phyloP scores from a whole-genome alignment of 768 basidiomycete species.

The Suillus discolor region DNA sequence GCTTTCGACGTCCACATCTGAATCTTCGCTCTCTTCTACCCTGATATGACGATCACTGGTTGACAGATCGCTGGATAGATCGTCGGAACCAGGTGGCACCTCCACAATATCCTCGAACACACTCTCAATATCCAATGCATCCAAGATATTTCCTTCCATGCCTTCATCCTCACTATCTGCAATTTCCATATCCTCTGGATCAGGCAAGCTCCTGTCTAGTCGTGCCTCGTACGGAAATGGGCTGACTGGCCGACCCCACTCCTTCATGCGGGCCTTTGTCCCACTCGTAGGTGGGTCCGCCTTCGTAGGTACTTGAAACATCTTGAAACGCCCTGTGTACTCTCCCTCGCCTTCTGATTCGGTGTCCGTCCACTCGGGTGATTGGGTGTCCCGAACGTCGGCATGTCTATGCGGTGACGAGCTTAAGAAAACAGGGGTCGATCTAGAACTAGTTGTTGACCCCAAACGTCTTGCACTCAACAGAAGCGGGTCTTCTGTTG shows the following conservation, averaged over 20 bases:
- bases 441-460: constrained; percentile 32
- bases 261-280: constrained; percentile 49
- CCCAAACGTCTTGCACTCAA: constrained; percentile 47
- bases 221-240: constrained; percentile 54
- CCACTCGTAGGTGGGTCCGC: constrained; percentile 63
- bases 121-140: constrained; percentile 6
- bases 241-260: constrained; percentile 73
- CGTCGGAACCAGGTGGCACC: constrained; percentile 4
- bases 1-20: constrained; percentile 36
- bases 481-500: constrained; percentile 75
- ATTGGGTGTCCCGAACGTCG: constrained; percentile 24
- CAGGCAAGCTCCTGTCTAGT: constrained; percentile 30
- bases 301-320: constrained; percentile 61
- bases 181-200: constrained; percentile 2
- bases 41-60: background rate
- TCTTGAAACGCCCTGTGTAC: constrained; percentile 67
- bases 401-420: constrained; percentile 27
- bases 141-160: constrained; percentile 7
- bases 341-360: constrained; percentile 49
- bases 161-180: constrained; percentile 16
- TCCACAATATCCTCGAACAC: constrained; percentile 5
- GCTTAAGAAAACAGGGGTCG: constrained; percentile 40
- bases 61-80: background rate
- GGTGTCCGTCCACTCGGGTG: constrained; percentile 12
- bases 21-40: constrained; percentile 26